phyloP scores from a whole-genome alignment of 768 basidiomycete genomes.

The Clitopilus passeckerianus region DNA sequence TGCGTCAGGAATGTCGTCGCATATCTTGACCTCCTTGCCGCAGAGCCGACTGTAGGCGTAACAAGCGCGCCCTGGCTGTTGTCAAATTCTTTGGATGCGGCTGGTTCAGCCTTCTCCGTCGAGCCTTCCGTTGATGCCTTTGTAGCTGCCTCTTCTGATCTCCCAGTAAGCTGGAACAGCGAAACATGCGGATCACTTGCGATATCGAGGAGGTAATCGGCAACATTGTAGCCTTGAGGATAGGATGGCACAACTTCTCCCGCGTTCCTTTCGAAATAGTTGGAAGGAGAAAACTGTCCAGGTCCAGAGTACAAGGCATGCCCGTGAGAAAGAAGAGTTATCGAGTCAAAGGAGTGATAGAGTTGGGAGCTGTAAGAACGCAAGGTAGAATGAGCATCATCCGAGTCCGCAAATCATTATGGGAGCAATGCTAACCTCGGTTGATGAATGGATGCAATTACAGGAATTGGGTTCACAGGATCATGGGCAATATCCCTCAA shows the following conservation, averaged over 20 bases:
- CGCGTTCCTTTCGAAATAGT: slow-evolving; percentile 53
- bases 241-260: slow-evolving; percentile 40
- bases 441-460: slow-evolving; percentile 87
- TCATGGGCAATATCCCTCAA: slow-evolving; percentile 74
- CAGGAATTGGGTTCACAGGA: slow-evolving; percentile 62
- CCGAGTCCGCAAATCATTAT: background rate
- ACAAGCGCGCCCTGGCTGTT: background rate
- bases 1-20: slow-evolving; percentile 87
- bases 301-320: slow-evolving; percentile 75
- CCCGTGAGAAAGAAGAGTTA: slow-evolving; percentile 75
- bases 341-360: slow-evolving; percentile 80
- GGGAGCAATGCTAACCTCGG: slow-evolving; percentile 48
- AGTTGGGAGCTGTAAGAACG: slow-evolving; percentile 56
- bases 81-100: background rate
- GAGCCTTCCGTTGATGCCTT: background rate
- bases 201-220: slow-evolving; percentile 88
- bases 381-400: background rate
- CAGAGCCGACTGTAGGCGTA: background rate
- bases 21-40: slow-evolving; percentile 31
- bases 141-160: slow-evolving; percentile 2
- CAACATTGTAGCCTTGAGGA: slow-evolving; percentile 83
- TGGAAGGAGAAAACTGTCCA: slow-evolving; percentile 65
- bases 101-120: slow-evolving; percentile 3
- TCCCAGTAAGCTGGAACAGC: slow-evolving; percentile 30
- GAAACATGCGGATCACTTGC: slow-evolving; percentile 60